Evolutionary conservation across 352 stramenopile species (phyloP).

Genomic region (Aphanomyces invadans): DNA sequence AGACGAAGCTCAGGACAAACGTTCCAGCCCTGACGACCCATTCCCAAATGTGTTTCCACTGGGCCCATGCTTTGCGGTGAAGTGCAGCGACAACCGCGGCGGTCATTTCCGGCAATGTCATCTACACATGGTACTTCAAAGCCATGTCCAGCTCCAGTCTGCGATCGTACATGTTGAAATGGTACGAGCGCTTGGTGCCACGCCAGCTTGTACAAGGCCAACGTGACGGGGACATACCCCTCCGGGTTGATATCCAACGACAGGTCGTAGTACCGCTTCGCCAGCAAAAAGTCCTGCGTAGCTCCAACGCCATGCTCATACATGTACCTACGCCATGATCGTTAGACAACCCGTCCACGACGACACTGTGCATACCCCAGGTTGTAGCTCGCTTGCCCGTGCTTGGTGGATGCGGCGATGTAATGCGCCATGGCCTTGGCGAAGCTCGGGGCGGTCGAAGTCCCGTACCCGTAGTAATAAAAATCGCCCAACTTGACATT

Average conservation of each 20-base stretch:
- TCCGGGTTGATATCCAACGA: conserved; percentile 60
- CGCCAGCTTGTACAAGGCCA: conserved; percentile 81
- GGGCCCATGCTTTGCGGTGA: background rate
- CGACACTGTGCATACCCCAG: conserved; percentile 35
- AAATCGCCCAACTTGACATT: conserved; percentile 88
- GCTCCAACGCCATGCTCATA: conserved; percentile 79
- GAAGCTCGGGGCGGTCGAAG: conserved; percentile 45
- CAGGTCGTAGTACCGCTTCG: conserved; percentile 88
- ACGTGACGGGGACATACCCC: conserved; percentile 61
- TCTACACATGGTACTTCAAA: conserved; percentile 1
- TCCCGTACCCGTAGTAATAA: conserved; percentile 82
- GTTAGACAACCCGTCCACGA: conserved; percentile 30
- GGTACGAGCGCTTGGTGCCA: conserved; percentile 41
- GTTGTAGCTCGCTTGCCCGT: conserved; percentile 89
- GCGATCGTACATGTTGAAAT: conserved; percentile 25
- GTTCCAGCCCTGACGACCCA: background rate
- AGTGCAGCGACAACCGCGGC: background rate
- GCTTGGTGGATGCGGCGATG: conserved; percentile 73
- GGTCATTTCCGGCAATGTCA: background rate
- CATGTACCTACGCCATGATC: conserved; percentile 44
- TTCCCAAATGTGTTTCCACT: background rate
- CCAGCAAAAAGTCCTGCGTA: conserved; percentile 84
- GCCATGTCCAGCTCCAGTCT: background rate
- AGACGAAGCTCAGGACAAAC: conserved; percentile 21
- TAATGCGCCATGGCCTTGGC: conserved; percentile 80